Base-by-base conservation (phyloP, 768 basidiomycete species). In the Cyclocybe cylindracea region DNA sequence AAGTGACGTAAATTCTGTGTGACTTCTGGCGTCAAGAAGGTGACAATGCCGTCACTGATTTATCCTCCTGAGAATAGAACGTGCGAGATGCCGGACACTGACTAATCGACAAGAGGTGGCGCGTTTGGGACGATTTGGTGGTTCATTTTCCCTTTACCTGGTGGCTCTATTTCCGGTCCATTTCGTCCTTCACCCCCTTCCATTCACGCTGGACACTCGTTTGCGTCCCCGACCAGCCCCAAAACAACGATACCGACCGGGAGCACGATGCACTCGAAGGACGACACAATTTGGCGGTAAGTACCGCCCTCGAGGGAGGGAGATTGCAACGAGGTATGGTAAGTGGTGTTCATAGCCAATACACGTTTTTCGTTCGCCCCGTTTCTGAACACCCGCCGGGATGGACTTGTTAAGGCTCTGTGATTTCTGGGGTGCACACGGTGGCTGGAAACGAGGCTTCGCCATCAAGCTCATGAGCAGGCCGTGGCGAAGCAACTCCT, bases 241-340 rank as follows among this genome's bases (percentile, higher is more conserved):
- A n/a, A 49, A 52, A 14, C 38, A 50, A 36, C 50, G n/a, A 36
- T 38, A 35, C 35, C 42, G 18, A 5, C 29, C 6, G 38, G 29
- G 33, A 9, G 40, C n/a, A 8, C 19, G 8, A 8, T 39, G 47
- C 48, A 42, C 14, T 49, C 49, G 48, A 66, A 64, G 61, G 67
- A 68, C 41, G 63, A 58, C 37, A 69, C 70, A 9, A n/a, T 86
- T 90, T 59, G 89, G 85, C 48, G 87, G 88, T 41, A 89, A 89
- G 63, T 90, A 90, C 68, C 78, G 83, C 53, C 74, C n/a, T 90
- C 35, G 87, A 88, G 64, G 85, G 89, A n/a, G n/a, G 61, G 87
- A 89, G 70, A 86, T 91, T 59, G 89, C 11, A 87, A 83, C 56
- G 89, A 18, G 89, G 89, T 91, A 89, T 68, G 86, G 86, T 88